These are phyloP conservation scores for Westerdykella ornata DNA, from an alignment of 2,329 filamentous ascomycete species.

Conservation along the genomic window DNA sequence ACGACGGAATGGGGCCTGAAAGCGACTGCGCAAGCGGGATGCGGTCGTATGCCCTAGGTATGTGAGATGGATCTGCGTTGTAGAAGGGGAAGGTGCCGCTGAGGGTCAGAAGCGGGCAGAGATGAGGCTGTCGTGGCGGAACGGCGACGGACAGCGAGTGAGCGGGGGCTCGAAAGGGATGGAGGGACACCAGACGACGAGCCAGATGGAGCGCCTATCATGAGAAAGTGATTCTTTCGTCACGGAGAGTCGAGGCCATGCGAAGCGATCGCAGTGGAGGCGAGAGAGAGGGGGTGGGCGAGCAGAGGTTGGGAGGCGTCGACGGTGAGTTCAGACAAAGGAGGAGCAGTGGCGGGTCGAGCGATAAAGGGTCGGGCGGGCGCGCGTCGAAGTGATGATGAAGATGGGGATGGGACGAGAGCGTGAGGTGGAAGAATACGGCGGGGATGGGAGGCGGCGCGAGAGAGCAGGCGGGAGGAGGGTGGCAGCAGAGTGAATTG, in stretches of 20 bases:
- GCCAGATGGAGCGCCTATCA: background rate
- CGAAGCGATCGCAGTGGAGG: background rate
- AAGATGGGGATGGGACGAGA: background rate
- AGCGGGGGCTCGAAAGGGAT: background rate
- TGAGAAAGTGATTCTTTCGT: background rate
- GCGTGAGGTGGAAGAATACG: background rate
- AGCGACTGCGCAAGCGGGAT: background rate
- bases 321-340: slow-evolving; percentile 1
- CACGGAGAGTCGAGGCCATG: background rate
- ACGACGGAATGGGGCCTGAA: slow-evolving; percentile 1
- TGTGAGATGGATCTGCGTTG: background rate
- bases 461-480: background rate
- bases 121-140: background rate
- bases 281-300: background rate
- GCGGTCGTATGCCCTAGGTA: background rate
- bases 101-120: too few species aligned
- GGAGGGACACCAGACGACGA: background rate
- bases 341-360: background rate
- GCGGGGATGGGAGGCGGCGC: background rate
- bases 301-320: background rate
- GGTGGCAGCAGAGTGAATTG: background rate
- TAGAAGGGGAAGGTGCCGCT: background rate
- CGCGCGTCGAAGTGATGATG: slow-evolving; percentile 2
- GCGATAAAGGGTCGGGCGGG: background rate
- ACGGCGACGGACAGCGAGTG: background rate